Base-by-base conservation (phyloP, 805 yeast genomes). In the Maudiozyma pseudohumilis region DNA sequence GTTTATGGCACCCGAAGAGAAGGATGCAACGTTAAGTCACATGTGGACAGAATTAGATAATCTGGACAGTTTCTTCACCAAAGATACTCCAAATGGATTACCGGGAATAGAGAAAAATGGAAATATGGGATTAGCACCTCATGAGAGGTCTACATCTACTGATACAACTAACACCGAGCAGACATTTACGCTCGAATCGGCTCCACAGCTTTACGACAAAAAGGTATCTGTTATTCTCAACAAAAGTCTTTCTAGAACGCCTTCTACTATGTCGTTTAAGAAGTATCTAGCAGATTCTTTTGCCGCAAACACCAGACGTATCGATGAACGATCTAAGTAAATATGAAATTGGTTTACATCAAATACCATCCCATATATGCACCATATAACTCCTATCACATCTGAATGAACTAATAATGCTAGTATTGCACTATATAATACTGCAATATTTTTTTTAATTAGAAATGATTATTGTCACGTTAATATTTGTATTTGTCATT, bases 41-140 rank as follows among this genome's bases (percentile, higher is more conserved):
- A 85, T 87, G 83, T 81, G 94, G 79, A 94, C 94, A 1, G 92
- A 92, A 10, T 65, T 87, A 45, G 95, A 87, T 51, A 87, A 85
- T 47, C 68, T 87, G 47, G 95, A 87, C 52, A 80, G 89, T 8
- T 87, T 87, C 53, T 87, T 87, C 60, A 81, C 77, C 40, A 81
- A 75, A 29, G 58, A 66, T 34, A 37, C 47, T 10, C 34, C 38
- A 21, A 20, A 15, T 3, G 17, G 39, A 12, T 30, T 35, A 8
- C 25, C 21, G 17, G 20, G 32, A n/a, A 32, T 23, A 5, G 38
- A 35, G 16, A 32, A 29, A 4, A 43, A 47, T 2, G 47, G 38
- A 20, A 19, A 43, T 5, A 2, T 30, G 4, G 57, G 49, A 32
- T 40, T 11, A 50, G 55, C 34, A 12, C 49, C 53, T 16, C 72